Percentiles rank a stretch among this genome's conserved stretches.
Evolutionary conservation across 129 eudicot species (phyloP).

Genomic region (Dittrichia graveolens): DNA sequence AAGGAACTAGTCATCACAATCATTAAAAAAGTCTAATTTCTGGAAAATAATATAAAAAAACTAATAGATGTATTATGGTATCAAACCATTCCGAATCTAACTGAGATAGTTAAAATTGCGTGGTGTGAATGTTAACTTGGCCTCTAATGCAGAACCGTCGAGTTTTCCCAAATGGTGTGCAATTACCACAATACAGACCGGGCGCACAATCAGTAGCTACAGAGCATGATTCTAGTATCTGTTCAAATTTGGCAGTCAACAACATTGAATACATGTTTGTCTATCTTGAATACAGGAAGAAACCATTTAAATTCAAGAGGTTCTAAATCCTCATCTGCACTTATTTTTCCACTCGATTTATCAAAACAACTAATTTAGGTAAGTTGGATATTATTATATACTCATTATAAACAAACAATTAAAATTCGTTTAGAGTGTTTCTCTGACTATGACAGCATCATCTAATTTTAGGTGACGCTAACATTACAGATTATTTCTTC

Average conservation of each 20-base stretch:
- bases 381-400: no score
- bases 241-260: conserved; percentile 27
- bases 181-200: conserved; percentile 92
- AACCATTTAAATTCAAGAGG: not conserved
- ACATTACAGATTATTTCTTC: no score
- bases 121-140: conserved; percentile 77
- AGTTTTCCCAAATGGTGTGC: conserved; percentile 62
- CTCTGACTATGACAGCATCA: no score
- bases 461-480: no score
- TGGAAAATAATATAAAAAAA: not conserved
- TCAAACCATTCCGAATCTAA: not conserved
- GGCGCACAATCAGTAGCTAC: conserved; percentile 76
- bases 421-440: no score
- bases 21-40: conserved; percentile 1
- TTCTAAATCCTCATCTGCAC: no score
- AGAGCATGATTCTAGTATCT: conserved; percentile 84
- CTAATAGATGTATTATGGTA: not conserved
- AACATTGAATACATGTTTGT: conserved; percentile 19
- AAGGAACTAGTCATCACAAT: not conserved
- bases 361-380: no score
- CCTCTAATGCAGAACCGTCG: conserved; percentile 84
- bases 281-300: no score
- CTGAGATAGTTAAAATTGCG: conserved; percentile 55
- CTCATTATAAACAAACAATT: no score
- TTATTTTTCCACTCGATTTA: no score